Base-by-base conservation (phyloP, 306 rosid species). In the Quercus rubra region DNA sequence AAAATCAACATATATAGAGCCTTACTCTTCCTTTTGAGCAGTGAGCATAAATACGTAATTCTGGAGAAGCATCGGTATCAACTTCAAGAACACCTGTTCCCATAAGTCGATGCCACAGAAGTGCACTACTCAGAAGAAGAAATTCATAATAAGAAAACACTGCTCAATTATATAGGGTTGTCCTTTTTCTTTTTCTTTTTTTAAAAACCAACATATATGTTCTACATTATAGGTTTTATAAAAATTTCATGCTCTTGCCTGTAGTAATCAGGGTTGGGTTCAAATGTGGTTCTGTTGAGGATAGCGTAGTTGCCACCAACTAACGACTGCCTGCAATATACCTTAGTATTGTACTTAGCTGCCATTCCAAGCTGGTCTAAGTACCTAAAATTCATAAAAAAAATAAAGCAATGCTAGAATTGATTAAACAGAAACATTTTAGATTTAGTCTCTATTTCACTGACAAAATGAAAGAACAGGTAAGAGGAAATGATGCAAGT, bases 351-450 rank as follows among this genome's bases (percentile, higher is more conserved):
- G 86, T 91, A 84, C 82, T 73, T 90, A n/a, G 99, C 88, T 52
- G 99, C 88, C 90, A 95, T 79, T 84, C 98, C 99, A 76, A 95
- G 99, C 84, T 95, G 98, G 88, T 95, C 99, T 56, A 95, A 89
- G 93, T 93, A 95, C 99, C 99, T 95, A 81, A 51, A 49, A 78
- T 71, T 25, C 20, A 79, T 55, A 56, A 6, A 6, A 35, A 35
- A 35, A 35, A 35, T 7, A 74, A 73, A 2, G 54, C 5, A 10
- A 49, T 49, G 17, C 54, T 49, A 49, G 14, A 49, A 49, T 49
- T 10, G 54, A 49, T 49, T 49, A 49, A 49, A 49, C 54, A 49
- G 84, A 77, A 77, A 94, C 54, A 49, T 49, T 49, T 49, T 49
- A 49, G 54, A 49, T 3, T 3, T 10, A 3, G 54, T 49, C 15